Evolutionary conservation across 164 flowering plant species (phyloP), one percentile per base, ranked within the genome.

Genomic region (Echeveria elegans): DNA sequence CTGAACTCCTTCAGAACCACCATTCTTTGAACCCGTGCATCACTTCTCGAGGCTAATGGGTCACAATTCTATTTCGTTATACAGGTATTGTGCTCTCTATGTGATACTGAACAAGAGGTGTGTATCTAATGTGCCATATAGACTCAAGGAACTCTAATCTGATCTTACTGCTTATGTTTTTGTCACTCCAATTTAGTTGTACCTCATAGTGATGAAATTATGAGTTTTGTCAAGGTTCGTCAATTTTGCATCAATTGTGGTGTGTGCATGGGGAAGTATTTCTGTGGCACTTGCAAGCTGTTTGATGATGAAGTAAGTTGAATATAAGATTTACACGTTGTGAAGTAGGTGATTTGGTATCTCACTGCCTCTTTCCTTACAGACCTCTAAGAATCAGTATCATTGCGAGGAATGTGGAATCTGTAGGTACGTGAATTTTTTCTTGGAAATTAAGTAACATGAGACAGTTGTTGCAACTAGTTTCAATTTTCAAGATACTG

Each of bases 401-500:
- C 98, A 92, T 63, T 92, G 98, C 70, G 75, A 79, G 66, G 98
- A 90, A 10, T 92, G 96, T 76, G 96, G 92, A 50, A 92, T 92
- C 62, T 92, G 96, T 92, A 87, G 98, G 98, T 92, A 63, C 14
- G 47, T 18, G 15, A 11, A 16, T 4, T 43, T 11, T 43, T 15
- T 16, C 16, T 43, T 43, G 18, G 18, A 12, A 43, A 43, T 43
- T 43, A 38, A 43, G 47, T 43, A 12, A 36, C 26, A 9, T 34
- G 43, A 37, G 65, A 63, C 18, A 12, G 34, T 18, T 48, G 1
- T 36, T 21, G 29, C 45, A 37, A 28, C 28, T n/a, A 16, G 26
- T 32, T 62, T 36, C 21, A 8, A 63, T 36, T 32, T n/a, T 34
- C 41, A 28, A 26, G 18, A 0, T 18, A 12, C 5, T 43, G 3